Evolutionary conservation across 192 early-diverging fungal species (phyloP), one percentile per base, ranked within the genome.

Genomic region (Coemansia sp.): DNA sequence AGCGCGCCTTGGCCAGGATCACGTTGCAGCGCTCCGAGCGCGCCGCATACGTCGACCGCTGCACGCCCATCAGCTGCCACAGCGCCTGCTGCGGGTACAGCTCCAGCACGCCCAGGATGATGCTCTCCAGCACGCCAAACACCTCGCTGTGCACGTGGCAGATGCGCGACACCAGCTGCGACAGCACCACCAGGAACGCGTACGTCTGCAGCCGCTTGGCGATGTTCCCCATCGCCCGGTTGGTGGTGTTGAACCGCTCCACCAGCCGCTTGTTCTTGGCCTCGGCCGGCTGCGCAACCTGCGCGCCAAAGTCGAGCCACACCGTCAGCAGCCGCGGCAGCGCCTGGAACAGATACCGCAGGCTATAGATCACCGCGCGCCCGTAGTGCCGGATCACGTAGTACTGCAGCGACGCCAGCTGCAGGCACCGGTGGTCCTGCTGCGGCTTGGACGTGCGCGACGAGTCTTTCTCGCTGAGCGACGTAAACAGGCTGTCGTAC

Each of bases 151-250:
- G 86, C 27, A 60, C 64, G 41, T 95, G 93, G 53, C 85, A 83
- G 37, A 95, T 90, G 0, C 91, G 75, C 25, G 91, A 92, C n/a
- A 87, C 82, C 29, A 95, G 79, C 70, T 95, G 93, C 10, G 91
- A 86, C 31, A 95, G 80, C 4, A 88, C 88, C 0, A 86, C 87
- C 33, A 93, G 50, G 43, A 92, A 90, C 51, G 85, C 65, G 58
- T 84, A 88, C 13, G 83, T 71, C 2, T 86, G 89, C 29, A 87
- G 63, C 4, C 77, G 75, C 36, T 79, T 74, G 13, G 77, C 68
- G 56, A 88, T 32, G 26, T 81, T 81, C 8, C 58, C 45, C 22
- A 89, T 62, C 10, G 79, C n/a, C 11, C 68, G 58, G 58, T 80
- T 82, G 10, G 83, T 77, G 4, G 69, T 41, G 38, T 75, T 65